These are phyloP conservation scores for Chalciporus sphaerocephalus DNA, from an alignment of 768 basidiomycete genomes.

Conservation along the genomic window DNA sequence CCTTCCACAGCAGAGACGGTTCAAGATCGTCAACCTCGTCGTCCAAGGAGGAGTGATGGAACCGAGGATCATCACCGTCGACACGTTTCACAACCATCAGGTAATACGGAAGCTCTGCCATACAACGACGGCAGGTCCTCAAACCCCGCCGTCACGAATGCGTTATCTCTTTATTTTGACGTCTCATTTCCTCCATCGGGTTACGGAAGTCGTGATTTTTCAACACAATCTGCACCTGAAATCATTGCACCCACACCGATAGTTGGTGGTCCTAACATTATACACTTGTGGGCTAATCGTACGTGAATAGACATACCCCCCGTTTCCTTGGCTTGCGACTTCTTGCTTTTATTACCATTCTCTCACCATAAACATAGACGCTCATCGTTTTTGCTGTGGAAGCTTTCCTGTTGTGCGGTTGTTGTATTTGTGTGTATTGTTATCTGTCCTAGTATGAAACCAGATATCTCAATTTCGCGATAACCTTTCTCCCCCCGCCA, in stretches of 20 bases:
- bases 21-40: conserved; percentile 19
- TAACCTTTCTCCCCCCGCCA: neutral
- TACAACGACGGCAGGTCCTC: conserved; percentile 14
- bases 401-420: conserved; percentile 13
- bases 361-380: conserved; percentile 11
- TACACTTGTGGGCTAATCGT: conserved; percentile 33
- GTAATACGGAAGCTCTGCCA: conserved; percentile 18
- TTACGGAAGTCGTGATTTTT: conserved; percentile 13
- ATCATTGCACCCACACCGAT: conserved; percentile 33
- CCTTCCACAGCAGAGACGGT: conserved; percentile 7
- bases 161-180: conserved; percentile 35
- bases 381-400: conserved; percentile 10
- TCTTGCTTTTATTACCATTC: neutral
- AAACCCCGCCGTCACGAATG: conserved; percentile 25
- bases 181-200: conserved; percentile 31
- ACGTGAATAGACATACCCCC: conserved; percentile 18
- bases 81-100: conserved; percentile 18
- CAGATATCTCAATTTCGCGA: neutral
- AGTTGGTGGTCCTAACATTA: conserved; percentile 33
- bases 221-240: conserved; percentile 28
- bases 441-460: conserved; percentile 14
- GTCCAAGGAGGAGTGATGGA: conserved; percentile 24
- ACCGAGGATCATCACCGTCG: conserved; percentile 16
- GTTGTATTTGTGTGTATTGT: conserved; percentile 25
- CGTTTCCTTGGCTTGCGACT: neutral